Percentiles rank a stretch among this genome's conserved stretches.
These are phyloP conservation scores for Pythium chondricola DNA, from an alignment of 352 stramenopile genomes.

Conservation along the genomic window DNA sequence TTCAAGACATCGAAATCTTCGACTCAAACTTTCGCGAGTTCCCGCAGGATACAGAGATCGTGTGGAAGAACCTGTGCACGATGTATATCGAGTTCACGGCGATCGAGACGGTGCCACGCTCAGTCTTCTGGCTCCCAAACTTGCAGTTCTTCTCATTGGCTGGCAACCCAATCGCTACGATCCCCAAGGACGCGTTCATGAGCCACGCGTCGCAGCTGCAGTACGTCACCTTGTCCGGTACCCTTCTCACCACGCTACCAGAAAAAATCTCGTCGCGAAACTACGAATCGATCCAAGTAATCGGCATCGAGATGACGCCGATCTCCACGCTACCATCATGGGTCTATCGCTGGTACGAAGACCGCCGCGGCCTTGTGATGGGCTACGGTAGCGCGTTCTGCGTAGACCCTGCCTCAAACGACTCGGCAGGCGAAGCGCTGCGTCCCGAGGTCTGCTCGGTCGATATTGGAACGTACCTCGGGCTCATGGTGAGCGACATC, in stretches of 20 bases:
- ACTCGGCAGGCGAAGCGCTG: too few relatives aligned
- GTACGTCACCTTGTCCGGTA: slow-evolving; percentile 1
- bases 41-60: not conserved
- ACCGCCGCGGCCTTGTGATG: too few relatives aligned
- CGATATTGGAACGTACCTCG: too few relatives aligned
- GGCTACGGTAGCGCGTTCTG: too few relatives aligned
- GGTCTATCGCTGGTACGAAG: not conserved
- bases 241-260: slow-evolving; percentile 3
- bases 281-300: not conserved
- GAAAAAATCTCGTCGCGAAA: not conserved
- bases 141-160: slow-evolving; percentile 8
- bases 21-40: slow-evolving; percentile 6
- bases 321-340: slow-evolving; percentile 4
- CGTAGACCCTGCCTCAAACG: too few relatives aligned
- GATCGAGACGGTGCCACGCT: not conserved
- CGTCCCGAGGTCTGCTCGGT: too few relatives aligned
- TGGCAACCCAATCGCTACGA: slow-evolving; percentile 1
- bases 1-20: slow-evolving; percentile 12
- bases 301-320: slow-evolving; percentile 7
- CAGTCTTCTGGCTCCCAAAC: not conserved
- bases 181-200: slow-evolving; percentile 1
- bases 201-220: not conserved
- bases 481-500: too few relatives aligned
- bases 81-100: slow-evolving; percentile 11
- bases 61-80: not conserved